Evolutionary conservation across 768 basidiomycete genomes (phyloP), one percentile per base, ranked within the genome.

Genomic region (Xerocomus spinulosus): DNA sequence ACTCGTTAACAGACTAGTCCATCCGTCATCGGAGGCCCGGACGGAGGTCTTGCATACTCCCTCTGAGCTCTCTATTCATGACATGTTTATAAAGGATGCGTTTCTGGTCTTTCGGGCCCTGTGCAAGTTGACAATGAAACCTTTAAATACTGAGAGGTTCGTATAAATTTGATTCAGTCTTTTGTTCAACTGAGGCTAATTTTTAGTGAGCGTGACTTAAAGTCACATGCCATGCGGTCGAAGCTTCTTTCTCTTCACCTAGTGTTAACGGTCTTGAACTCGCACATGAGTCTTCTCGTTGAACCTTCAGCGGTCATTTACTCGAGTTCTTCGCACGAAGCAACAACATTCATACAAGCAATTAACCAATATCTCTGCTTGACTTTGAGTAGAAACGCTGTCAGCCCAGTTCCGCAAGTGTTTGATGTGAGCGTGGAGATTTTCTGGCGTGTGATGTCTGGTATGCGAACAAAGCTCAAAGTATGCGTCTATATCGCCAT

Each of bases 371-470:
- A 98, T 70, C 79, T 99, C 36, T 97, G 94, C 63, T 70, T 96
- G 48, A 86, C 85, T 54, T 69, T 99, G 57, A 96, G 92, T 57
- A 80, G 96, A 46, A 99, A 98, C 63, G 94, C 94, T 39, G 89
- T 97, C 51, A 92, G 90, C 65, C 83, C 93, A 3, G 92, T 98
- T 7, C 86, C 87, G 2, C 94, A 95, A 67, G 94, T 99, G 13
- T 99, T 99, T 67, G 96, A 99, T 64, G 83, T 93, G 43, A 92
- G 92, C 60, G 94, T 97, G 41, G 96, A 98, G 71, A 96, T 98
- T 50, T 98, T 98, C 70, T 97, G 95, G 92, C 80, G 91, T 57
- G 87, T 96, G 41, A 67, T 98, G n/a, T 82, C 87, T 36, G 89
- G 92, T 10, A 85, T 99, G 82, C 81, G 96, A 24, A 91, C 90